Percentiles rank a stretch among this genome's conserved stretches.
These are phyloP conservation scores for Gossypium australe DNA, from an alignment of 345 rosid genomes.

Conservation along the genomic window DNA sequence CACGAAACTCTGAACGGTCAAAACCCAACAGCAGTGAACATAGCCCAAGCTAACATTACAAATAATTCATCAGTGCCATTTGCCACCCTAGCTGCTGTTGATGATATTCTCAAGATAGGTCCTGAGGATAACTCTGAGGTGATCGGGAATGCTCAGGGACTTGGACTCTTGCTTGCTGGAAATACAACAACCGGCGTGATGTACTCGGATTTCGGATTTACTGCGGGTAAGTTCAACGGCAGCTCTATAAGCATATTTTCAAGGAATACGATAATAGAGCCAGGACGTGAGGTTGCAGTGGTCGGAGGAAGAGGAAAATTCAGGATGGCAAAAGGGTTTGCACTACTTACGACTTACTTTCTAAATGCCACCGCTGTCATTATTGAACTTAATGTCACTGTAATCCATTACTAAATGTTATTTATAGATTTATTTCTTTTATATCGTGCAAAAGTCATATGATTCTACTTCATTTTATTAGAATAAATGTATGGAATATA, in stretches of 20 bases:
- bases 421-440: no score
- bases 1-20: not conserved
- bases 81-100: conserved; percentile 5
- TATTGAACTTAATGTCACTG: conserved; percentile 15
- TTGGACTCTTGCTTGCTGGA: conserved; percentile 12
- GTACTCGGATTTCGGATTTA: conserved; percentile 25
- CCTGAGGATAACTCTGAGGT: no score
- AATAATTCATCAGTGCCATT: not conserved
- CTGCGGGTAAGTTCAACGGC: not conserved
- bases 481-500: no score
- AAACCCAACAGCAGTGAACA: not conserved
- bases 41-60: not conserved
- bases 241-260: conserved; percentile 29
- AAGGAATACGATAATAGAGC: conserved; percentile 17
- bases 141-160: not conserved
- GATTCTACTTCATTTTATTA: no score
- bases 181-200: not conserved
- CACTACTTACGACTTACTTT: not conserved
- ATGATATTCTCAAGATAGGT: conserved; percentile 11
- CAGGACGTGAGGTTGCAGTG: conserved; percentile 24
- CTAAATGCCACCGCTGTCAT: not conserved
- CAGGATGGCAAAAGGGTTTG: conserved; percentile 11
- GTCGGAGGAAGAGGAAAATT: conserved; percentile 27
- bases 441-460: no score
- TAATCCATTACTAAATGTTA: conserved; percentile 12